These are phyloP conservation scores for Saccharomyces mikatae DNA, from an alignment of 805 yeast species.

Conservation along the genomic window DNA sequence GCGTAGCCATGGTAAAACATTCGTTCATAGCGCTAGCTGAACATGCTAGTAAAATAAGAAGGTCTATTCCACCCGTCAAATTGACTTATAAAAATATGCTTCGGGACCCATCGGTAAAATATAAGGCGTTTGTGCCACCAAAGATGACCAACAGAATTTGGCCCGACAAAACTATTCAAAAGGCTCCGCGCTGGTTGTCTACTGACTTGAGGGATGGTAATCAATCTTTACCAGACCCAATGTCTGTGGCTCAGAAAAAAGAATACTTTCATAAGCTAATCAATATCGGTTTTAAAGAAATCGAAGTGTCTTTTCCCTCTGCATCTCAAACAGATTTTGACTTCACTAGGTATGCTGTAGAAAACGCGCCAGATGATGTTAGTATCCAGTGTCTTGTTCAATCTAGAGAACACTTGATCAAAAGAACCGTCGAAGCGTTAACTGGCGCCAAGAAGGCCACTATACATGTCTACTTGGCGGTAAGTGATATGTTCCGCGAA, in stretches of 20 bases:
- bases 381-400: slow-evolving; percentile 70
- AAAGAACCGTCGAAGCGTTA: slow-evolving; percentile 62
- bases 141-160: slow-evolving; percentile 57
- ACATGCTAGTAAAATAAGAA: slow-evolving; percentile 13
- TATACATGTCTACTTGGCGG: slow-evolving; percentile 68
- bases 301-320: slow-evolving; percentile 75
- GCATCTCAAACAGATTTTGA: slow-evolving; percentile 78
- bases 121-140: slow-evolving; percentile 45
- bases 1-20: slow-evolving; percentile 10
- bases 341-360: slow-evolving; percentile 68
- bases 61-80: slow-evolving; percentile 28
- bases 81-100: slow-evolving; percentile 47
- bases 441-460: slow-evolving; percentile 71
- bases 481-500: slow-evolving; percentile 65
- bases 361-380: slow-evolving; percentile 68
- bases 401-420: slow-evolving; percentile 65
- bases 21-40: slow-evolving; percentile 16
- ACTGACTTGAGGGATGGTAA: slow-evolving; percentile 81
- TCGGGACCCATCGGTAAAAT: slow-evolving; percentile 57
- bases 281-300: slow-evolving; percentile 72
- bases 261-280: slow-evolving; percentile 59
- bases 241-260: slow-evolving; percentile 73
- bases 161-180: slow-evolving; percentile 52
- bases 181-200: slow-evolving; percentile 75
- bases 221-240: slow-evolving; percentile 79